These are phyloP conservation scores for Tylopilus sp. DNA, from an alignment of 768 basidiomycete species.

Conservation along the genomic window DNA sequence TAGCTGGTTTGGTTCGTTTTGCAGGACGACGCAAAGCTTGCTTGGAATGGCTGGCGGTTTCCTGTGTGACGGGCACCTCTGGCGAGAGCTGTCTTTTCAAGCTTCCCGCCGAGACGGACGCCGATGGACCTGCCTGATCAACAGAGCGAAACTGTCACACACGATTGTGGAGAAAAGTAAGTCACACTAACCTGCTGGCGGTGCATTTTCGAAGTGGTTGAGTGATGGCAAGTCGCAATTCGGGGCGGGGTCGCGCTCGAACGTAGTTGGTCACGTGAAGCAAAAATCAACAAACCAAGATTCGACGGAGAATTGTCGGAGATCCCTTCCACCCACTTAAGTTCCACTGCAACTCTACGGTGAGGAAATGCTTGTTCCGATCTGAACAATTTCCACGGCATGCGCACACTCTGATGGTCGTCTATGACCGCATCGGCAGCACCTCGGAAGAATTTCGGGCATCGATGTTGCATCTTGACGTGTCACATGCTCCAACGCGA, in stretches of 20 bases:
- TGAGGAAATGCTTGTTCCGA: neutral
- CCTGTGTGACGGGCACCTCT: constrained; percentile 8
- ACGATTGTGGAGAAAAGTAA: neutral
- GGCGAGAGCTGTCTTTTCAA: constrained; percentile 21
- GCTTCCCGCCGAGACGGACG: constrained; percentile 19
- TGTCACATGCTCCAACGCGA: constrained; percentile 19
- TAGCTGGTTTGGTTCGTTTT: constrained; percentile 15
- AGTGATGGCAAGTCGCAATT: neutral
- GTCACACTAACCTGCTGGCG: constrained; percentile 14
- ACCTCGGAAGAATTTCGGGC: constrained; percentile 14
- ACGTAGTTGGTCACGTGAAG: constrained; percentile 24
- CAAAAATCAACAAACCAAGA: constrained; percentile 17
- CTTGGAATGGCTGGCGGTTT: neutral
- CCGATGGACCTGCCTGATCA: constrained; percentile 9
- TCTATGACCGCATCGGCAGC: neutral
- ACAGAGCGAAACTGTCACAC: neutral
- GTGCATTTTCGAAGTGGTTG: constrained; percentile 9
- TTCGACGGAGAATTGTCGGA: too few species aligned
- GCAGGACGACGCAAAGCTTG: constrained; percentile 11
- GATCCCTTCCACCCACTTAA: too few species aligned
- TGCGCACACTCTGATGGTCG: neutral
- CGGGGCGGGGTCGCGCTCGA: neutral
- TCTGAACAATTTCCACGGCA: neutral
- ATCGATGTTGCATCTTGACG: neutral
- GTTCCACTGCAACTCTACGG: too few species aligned